phyloP scores from a whole-genome alignment of 2,329 filamentous ascomycete genomes.

The Arthroderma sp. region DNA sequence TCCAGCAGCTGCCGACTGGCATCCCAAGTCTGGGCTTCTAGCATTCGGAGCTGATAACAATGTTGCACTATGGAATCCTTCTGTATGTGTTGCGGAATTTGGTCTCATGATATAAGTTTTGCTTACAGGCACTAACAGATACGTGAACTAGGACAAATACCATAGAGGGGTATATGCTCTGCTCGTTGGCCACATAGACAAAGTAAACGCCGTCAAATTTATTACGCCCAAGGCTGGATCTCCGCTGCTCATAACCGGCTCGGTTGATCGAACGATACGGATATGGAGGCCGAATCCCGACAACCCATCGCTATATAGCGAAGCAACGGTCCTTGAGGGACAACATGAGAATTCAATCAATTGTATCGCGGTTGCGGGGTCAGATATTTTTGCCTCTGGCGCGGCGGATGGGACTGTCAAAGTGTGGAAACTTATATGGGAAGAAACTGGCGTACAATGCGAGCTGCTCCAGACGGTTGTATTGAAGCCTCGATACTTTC shows the following conservation, averaged over 20 bases:
- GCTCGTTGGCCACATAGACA: conserved; percentile 62
- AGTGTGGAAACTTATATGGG: conserved; percentile 50
- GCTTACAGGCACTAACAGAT: conserved; percentile 7
- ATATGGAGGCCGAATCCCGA: conserved; percentile 39
- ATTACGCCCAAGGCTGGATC: conserved; percentile 41
- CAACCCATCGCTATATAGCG: conserved; percentile 23
- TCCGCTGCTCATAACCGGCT: conserved; percentile 60
- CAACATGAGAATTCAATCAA: conserved; percentile 64
- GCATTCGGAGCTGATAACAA: conserved; percentile 85
- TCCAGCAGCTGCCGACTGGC: conserved; percentile 83
- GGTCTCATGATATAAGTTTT: conserved; percentile 1
- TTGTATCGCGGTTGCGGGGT: conserved; percentile 36
- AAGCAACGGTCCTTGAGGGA: conserved; percentile 41
- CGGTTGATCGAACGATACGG: conserved; percentile 63
- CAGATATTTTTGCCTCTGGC: conserved; percentile 43
- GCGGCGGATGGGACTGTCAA: conserved; percentile 51
- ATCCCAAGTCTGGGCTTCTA: conserved; percentile 51
- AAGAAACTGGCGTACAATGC: conserved; percentile 21
- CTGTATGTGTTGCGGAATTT: conserved; percentile 45
- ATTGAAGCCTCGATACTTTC: conserved; percentile 67
- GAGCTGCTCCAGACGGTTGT: conserved; percentile 56
- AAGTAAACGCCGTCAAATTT: conserved; percentile 75
- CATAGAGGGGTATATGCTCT: conserved; percentile 50
- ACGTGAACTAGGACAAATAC: conserved; percentile 26
- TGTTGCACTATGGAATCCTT: conserved; percentile 75